These are phyloP conservation scores for Yarrowia divulgata DNA, from an alignment of 805 yeast species.

Conservation along the genomic window DNA sequence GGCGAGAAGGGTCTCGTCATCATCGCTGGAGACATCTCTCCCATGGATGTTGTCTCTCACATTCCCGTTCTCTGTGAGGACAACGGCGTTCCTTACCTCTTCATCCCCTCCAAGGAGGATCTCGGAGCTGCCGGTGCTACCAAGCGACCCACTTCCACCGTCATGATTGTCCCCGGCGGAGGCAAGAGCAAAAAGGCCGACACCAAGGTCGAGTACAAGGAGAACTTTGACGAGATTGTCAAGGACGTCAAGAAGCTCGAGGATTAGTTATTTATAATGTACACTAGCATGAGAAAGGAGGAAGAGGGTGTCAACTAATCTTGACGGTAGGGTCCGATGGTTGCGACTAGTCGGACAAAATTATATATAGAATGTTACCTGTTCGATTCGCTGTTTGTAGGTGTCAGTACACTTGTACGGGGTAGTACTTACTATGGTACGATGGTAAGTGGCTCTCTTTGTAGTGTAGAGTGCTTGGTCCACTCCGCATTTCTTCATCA, in stretches of 20 bases:
- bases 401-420: too few relatives aligned
- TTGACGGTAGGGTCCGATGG: constrained; percentile 12
- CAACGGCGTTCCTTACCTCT: constrained; percentile 84
- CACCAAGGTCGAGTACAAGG: constrained; percentile 78
- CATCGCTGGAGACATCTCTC: constrained; percentile 98
- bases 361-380: constrained; percentile 34
- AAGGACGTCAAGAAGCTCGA: constrained; percentile 69
- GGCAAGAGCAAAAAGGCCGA: constrained; percentile 76
- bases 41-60: constrained; percentile 96
- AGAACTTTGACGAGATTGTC: constrained; percentile 89
- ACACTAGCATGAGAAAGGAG: constrained; percentile 35
- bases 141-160: constrained; percentile 98
- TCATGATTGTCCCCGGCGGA: constrained; percentile 96
- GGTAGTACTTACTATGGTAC: too few relatives aligned
- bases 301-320: constrained; percentile 25
- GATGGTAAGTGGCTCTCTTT: background rate
- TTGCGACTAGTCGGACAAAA: background rate
- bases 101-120: constrained; percentile 97
- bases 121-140: constrained; percentile 99
- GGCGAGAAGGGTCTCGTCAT: constrained; percentile 97
- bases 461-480: background rate
- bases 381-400: background rate
- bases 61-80: constrained; percentile 98
- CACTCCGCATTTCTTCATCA: background rate
- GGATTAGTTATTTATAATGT: constrained; percentile 40